phyloP scores from a whole-genome alignment of 495 filamentous ascomycete genomes.

The Hypoxylon trugodes region DNA sequence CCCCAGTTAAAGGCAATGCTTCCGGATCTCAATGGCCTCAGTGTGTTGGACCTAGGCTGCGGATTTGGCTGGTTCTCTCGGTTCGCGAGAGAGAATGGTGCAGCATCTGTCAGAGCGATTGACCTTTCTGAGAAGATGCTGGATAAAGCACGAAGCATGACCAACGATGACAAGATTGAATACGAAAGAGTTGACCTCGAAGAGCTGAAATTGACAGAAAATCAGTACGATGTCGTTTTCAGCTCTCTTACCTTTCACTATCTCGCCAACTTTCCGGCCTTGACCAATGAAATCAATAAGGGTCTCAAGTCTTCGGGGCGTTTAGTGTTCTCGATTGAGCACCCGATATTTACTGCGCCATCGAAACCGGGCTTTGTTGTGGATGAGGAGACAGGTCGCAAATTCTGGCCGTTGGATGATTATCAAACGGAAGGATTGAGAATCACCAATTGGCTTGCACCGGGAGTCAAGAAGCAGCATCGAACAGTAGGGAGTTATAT shows the following conservation, averaged over 20 bases:
- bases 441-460: constrained; percentile 45
- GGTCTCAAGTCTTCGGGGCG: constrained; percentile 42
- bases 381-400: constrained; percentile 26
- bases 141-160: constrained; percentile 40
- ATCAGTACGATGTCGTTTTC: constrained; percentile 44
- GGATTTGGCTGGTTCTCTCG: constrained; percentile 51
- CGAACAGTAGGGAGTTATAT: constrained; percentile 47
- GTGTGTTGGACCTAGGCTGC: constrained; percentile 50
- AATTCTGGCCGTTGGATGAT: constrained; percentile 47
- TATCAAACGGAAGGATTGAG: constrained; percentile 48
- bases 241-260: constrained; percentile 51
- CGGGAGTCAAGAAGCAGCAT: constrained; percentile 49
- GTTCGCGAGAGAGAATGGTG: constrained; percentile 43
- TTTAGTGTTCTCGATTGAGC: constrained; percentile 50
- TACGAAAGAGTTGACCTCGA: constrained; percentile 47
- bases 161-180: constrained; percentile 32
- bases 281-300: constrained; percentile 41
- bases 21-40: constrained; percentile 29
- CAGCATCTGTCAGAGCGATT: constrained; percentile 41
- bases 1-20: constrained; percentile 41
- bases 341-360: constrained; percentile 52
- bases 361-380: constrained; percentile 32
- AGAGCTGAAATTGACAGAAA: constrained; percentile 24
- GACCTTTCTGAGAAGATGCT: constrained; percentile 52
- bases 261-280: constrained; percentile 36